These are phyloP conservation scores for Tetragonia tetragonoides DNA, from an alignment of 148 eudicot species.

Conservation along the genomic window DNA sequence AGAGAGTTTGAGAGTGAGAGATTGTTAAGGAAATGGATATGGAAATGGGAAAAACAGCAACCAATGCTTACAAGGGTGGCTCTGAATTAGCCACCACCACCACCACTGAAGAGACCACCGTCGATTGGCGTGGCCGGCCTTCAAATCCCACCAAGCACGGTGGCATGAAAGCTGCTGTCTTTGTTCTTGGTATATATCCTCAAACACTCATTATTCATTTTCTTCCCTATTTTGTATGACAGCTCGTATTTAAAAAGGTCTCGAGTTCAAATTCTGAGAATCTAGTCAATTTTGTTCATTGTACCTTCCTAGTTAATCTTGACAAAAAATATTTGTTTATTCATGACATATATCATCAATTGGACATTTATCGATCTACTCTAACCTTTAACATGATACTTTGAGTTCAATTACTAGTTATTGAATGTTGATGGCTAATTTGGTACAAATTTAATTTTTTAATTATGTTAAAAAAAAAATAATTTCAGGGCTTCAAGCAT, in stretches of 20 bases:
- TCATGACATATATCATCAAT: too few species aligned
- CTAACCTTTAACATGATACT: too few species aligned
- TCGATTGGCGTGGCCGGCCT: slow-evolving; percentile 91
- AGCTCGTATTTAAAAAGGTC: too few species aligned
- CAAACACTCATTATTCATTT: background rate
- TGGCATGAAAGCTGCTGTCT: slow-evolving; percentile 83
- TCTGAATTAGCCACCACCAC: slow-evolving; percentile 17
- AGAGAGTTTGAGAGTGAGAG: background rate
- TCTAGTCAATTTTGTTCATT: too few species aligned
- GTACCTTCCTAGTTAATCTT: background rate
- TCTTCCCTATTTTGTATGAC: background rate
- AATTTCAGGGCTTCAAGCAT: slow-evolving; percentile 66
- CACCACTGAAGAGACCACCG: slow-evolving; percentile 27
- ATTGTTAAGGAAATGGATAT: slow-evolving; percentile 27
- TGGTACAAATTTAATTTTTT: too few species aligned
- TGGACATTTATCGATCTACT: too few species aligned
- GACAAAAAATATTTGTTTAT: background rate
- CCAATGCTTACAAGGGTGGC: background rate
- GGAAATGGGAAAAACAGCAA: slow-evolving; percentile 32
- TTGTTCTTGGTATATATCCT: slow-evolving; percentile 62
- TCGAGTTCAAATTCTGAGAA: too few species aligned
- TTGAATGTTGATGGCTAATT: too few species aligned
- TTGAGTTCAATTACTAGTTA: too few species aligned
- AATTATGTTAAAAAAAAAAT: too few species aligned
- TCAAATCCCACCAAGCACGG: slow-evolving; percentile 67